phyloP scores from a whole-genome alignment of 768 basidiomycete genomes.

The Postia placenta region DNA sequence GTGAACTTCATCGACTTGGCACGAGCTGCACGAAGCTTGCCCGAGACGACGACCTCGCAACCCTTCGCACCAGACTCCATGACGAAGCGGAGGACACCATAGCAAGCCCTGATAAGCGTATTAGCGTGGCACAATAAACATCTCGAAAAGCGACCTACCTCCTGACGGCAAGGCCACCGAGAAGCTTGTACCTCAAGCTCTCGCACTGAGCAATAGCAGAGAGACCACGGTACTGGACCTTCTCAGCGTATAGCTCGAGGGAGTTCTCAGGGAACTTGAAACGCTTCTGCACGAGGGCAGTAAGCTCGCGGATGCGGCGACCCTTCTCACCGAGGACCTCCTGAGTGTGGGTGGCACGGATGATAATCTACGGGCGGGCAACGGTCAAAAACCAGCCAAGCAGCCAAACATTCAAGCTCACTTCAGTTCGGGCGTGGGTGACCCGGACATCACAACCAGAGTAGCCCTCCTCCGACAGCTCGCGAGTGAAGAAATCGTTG shows the following conservation, averaged over 20 bases:
- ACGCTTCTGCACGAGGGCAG: constrained; percentile 95
- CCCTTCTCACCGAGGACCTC: constrained; percentile 99
- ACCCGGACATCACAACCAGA: constrained; percentile 99
- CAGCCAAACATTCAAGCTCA: constrained; percentile 21
- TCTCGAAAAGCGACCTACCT: constrained; percentile 49
- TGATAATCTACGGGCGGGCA: constrained; percentile 70
- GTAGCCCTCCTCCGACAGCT: constrained; percentile 99
- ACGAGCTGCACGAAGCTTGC: constrained; percentile 98
- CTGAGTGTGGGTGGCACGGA: constrained; percentile 98
- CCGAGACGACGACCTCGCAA: constrained; percentile 98
- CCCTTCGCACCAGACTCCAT: constrained; percentile 99
- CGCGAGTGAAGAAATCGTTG: constrained; percentile 97
- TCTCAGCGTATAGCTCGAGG: constrained; percentile 98
- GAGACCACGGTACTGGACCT: constrained; percentile 96
- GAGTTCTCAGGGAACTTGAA: constrained; percentile 99
- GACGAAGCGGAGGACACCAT: constrained; percentile 99
- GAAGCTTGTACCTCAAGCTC: constrained; percentile 96
- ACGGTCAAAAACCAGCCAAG: not conserved
- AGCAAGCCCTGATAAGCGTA: constrained; percentile 67
- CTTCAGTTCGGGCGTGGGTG: constrained; percentile 98
- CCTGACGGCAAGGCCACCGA: constrained; percentile 98
- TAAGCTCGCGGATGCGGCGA: constrained; percentile 97
- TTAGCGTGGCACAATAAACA: not conserved
- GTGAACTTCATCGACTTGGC: constrained; percentile 99
- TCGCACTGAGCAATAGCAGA: constrained; percentile 99